Evolutionary conservation across 495 filamentous ascomycete species (phyloP).

Genomic region (Neurospora sp.): DNA sequence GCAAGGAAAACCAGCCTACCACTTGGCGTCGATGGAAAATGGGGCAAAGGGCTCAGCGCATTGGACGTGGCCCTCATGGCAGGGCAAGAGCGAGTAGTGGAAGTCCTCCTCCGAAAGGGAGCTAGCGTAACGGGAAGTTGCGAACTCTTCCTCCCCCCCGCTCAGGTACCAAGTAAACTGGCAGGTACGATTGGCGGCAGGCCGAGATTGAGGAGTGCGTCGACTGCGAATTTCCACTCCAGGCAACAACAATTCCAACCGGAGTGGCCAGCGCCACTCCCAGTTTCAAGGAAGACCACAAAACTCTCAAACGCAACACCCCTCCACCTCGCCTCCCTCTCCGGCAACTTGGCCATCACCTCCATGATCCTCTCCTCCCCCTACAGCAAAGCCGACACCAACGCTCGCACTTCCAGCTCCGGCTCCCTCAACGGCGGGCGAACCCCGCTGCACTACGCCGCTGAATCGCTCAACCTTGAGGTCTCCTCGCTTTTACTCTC

Average conservation of each 20-base stretch:
- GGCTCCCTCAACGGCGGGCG: neutral
- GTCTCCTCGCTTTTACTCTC: constrained; percentile 1
- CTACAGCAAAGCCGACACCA: neutral
- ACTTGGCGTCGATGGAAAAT: neutral
- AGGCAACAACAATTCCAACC: neutral
- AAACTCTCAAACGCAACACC: neutral
- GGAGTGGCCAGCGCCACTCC: neutral
- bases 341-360: neutral
- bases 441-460: constrained; percentile 14
- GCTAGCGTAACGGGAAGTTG: neutral
- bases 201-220: neutral
- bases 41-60: constrained; percentile 1
- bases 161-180: neutral
- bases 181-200: neutral
- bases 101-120: constrained; percentile 8
- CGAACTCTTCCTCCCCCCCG: neutral
- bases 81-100: neutral
- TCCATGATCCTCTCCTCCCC: neutral
- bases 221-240: neutral
- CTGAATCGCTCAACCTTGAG: neutral
- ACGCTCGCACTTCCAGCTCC: neutral
- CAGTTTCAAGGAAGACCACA: neutral
- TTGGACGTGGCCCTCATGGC: constrained; percentile 15
- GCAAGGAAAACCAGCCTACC: neutral
- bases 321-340: neutral